Base-by-base conservation (phyloP, 2,329 filamentous ascomycete species). In the Arthroderma uncinatum region DNA sequence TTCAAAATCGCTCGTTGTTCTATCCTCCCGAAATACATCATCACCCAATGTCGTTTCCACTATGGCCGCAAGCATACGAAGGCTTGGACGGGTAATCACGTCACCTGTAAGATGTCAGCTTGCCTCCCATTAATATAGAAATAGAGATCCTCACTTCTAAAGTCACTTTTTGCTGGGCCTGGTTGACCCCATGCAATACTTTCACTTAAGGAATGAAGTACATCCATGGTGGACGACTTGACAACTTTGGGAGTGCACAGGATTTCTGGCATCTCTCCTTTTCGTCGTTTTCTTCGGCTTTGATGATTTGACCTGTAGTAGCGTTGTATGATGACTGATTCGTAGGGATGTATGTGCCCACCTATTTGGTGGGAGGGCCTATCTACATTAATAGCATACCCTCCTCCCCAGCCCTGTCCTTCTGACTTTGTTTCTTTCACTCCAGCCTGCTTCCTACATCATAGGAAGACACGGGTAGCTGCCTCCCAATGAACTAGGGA, bases 21-120 rank as follows among this genome's bases (percentile, higher is more conserved):
- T 5, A 28, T 71, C 58, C 53, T 58, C 68, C 28, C 65, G 60
- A 53, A 67, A 70, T 33, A 71, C 65, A 58, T 71, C 69, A 37
- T 72, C 70, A 12, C 63, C 64, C 33, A 71, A 64, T 21, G 66
- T 65, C n/a, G 68, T 66, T 47, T 67, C 61, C 33, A 65, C 50
- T 52, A 67, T 68, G n/a, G 65, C 64, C 60, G 64, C 61, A 60
- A 67, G 63, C 60, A 67, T 64, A 7, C 33, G 33, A 30, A 56
- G 61, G 58, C 58, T 60, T 47, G 60, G 58, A 58, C 28, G 54
- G 55, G 53, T 44, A 55, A 59, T 54, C 9, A 37, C 34, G 12
- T 39, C 16, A 25, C 25, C 25, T 37, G 28, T 30, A 30, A 12
- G 14, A 37, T 37, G 34, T 12, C 34, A 37, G 34, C 12, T 2